A percentile compares a stretch with the other conserved stretches of the same genome.
These are phyloP conservation scores for Angophora floribunda DNA, from an alignment of 345 rosid species.

Conservation along the genomic window DNA sequence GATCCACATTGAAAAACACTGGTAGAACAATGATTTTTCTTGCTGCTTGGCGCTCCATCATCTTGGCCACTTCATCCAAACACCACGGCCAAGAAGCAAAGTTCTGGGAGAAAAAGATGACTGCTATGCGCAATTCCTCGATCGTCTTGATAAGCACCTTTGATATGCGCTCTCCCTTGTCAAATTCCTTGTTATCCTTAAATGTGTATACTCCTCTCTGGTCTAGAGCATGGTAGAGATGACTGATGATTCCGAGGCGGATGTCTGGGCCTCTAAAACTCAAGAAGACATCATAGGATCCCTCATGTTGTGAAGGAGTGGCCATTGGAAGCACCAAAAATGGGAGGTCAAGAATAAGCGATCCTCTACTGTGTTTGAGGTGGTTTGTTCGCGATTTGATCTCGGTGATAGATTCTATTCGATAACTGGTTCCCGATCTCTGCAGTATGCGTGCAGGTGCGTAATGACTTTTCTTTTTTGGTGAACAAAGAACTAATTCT, in stretches of 20 bases:
- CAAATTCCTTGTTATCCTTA: not conserved
- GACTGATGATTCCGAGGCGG: accelerated
- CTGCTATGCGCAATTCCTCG: not conserved
- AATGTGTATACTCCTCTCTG: not conserved
- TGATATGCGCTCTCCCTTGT: not conserved
- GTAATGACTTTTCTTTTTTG: no score
- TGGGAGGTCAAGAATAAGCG: not conserved
- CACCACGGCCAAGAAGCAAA: not conserved
- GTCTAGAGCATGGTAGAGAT: accelerated
- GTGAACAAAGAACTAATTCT: not conserved
- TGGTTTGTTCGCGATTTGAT: not conserved
- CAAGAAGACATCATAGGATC: not conserved
- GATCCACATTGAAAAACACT: not conserved
- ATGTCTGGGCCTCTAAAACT: accelerated
- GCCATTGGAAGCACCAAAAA: not conserved
- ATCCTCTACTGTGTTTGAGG: not conserved
- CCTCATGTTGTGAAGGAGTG: accelerated
- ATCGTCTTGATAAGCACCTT: accelerated
- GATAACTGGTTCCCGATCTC: not conserved
- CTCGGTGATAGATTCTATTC: not conserved
- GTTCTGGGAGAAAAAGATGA: not conserved
- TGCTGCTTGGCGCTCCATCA: not conserved
- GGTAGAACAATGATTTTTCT: accelerated
- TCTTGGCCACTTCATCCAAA: not conserved
- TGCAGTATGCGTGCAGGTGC: not conserved